phyloP scores from a whole-genome alignment of 305 asterid species.

The Rubia occidens region DNA sequence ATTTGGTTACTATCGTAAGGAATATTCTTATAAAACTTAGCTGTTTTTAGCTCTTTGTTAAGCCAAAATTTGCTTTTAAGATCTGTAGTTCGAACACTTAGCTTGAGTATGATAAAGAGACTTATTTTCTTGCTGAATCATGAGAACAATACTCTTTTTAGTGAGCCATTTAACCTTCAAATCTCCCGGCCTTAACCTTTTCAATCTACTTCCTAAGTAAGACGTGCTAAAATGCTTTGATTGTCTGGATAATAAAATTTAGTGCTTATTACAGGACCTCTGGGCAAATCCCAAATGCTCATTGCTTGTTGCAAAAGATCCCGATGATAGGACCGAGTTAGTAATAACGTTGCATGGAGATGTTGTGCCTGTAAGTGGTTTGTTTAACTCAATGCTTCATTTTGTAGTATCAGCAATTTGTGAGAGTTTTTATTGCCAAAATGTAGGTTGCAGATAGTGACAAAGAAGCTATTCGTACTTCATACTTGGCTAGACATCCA shows the following conservation, averaged over 20 bases:
- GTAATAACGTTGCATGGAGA: constrained; percentile 76
- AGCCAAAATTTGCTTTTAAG: neutral
- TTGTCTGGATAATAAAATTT: constrained; percentile 6
- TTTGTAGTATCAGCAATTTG: constrained; percentile 10
- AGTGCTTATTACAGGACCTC: constrained; percentile 63
- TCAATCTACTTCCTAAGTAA: neutral
- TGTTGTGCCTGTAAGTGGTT: constrained; percentile 59
- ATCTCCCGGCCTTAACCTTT: neutral
- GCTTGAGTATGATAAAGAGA: neutral
- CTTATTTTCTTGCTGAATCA: neutral
- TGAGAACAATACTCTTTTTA: neutral
- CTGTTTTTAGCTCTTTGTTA: neutral
- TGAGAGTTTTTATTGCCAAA: neutral
- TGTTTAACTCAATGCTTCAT: constrained; percentile 8
- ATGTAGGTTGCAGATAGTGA: constrained; percentile 48
- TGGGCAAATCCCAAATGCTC: constrained; percentile 77
- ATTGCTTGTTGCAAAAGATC: constrained; percentile 93
- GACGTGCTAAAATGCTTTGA: neutral
- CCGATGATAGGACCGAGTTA: constrained; percentile 79
- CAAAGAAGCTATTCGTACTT: constrained; percentile 51
- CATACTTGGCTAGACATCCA: constrained; percentile 78
- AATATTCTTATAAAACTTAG: neutral
- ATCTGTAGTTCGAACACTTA: neutral
- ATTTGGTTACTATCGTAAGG: neutral
- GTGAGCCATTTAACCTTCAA: neutral